Conservation (phyloP, 73 alveolate genomes). For the Diophrys appendiculata region DNA sequence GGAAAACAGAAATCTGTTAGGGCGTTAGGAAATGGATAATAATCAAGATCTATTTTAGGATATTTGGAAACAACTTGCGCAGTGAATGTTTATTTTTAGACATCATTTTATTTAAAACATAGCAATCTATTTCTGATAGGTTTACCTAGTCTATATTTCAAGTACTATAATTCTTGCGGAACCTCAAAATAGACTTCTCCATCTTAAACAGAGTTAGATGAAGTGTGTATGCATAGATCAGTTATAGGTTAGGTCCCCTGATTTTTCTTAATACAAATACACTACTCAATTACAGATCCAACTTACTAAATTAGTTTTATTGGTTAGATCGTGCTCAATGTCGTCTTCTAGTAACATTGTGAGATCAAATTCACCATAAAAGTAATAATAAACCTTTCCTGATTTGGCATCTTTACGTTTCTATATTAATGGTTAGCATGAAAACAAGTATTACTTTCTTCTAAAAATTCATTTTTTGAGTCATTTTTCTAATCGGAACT, state of each 20-base stretch:
- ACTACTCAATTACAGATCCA: too few relatives aligned
- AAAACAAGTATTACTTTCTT: too few relatives aligned
- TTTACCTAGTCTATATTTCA: slow-evolving; percentile 48
- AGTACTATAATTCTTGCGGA: slow-evolving; percentile 15
- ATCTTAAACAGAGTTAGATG: too few relatives aligned
- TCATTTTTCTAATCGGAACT: not conserved
- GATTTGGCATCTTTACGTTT: slow-evolving; percentile 22
- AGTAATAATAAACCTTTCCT: slow-evolving; percentile 18
- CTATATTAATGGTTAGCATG: too few relatives aligned
- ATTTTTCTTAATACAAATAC: too few relatives aligned
- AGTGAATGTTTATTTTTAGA: slow-evolving; percentile 9
- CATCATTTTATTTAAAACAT: slow-evolving; percentile 16
- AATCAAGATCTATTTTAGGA: slow-evolving; percentile 45
- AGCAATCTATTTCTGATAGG: slow-evolving; percentile 39
- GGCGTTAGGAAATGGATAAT: slow-evolving; percentile 60
- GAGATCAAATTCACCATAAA: slow-evolving; percentile 59
- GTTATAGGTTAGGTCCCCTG: too few relatives aligned
- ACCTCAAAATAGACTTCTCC: slow-evolving; percentile 16
- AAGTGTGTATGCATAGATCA: too few relatives aligned
- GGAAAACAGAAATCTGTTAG: slow-evolving; percentile 64
- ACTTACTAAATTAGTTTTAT: too few relatives aligned
- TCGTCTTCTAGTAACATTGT: slow-evolving; percentile 42
- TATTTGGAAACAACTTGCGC: slow-evolving; percentile 50
- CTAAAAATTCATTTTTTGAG: not conserved
- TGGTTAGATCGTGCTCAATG: too few relatives aligned